Evolutionary conservation across 2,329 filamentous ascomycete genomes (phyloP), one percentile per base, ranked within the genome.

Genomic region (Dactylellina sp.): DNA sequence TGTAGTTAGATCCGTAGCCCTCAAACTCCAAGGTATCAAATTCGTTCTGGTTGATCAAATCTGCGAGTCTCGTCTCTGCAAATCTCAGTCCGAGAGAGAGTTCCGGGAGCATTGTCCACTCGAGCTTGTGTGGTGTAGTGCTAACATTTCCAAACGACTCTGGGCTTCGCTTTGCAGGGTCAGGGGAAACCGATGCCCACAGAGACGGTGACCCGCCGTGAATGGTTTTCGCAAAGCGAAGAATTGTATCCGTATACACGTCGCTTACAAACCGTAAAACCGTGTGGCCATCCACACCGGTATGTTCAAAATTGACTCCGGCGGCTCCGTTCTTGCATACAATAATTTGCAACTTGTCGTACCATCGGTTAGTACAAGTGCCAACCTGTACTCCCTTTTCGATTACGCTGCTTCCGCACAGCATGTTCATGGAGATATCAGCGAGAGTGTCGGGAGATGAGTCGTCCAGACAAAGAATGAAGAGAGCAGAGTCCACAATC

Each of bases 291-390:
- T 99, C 95, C 3, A 99, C 94, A 77, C 95, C 95, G 0, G 95
- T 99, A 80, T 99, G 95, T 81, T 99, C 95, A 79, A 99, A 98
- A 83, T 99, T 99, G 87, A 99, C 98, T 4, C 95, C 95, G 0
- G 95, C 95, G 79, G 92, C 97, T 66, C 95, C 95, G 82, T 98
- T 99, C 83, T 97, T 96, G 85, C 95, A 98, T 56, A 99, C 95
- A 62, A 99, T 98, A 75, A 99, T 97, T 80, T 99, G 95, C 52
- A 99, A 85, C 83, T 99, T 99, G 83, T 99, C 95, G 80, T 99
- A 99, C 95, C 95, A 99, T 75, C 95, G 86, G 81, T 99, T 99
- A 12, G 94, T 97, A 82, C 95, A 99, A 1, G 95, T 98, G 28
- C 95, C 95, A 47, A 97, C 93, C 82, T 99, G 95, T 1, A 99